Percentiles rank a stretch among this genome's conserved stretches.
phyloP scores from a whole-genome alignment of 805 yeast genomes.

The Candida suzukii region DNA sequence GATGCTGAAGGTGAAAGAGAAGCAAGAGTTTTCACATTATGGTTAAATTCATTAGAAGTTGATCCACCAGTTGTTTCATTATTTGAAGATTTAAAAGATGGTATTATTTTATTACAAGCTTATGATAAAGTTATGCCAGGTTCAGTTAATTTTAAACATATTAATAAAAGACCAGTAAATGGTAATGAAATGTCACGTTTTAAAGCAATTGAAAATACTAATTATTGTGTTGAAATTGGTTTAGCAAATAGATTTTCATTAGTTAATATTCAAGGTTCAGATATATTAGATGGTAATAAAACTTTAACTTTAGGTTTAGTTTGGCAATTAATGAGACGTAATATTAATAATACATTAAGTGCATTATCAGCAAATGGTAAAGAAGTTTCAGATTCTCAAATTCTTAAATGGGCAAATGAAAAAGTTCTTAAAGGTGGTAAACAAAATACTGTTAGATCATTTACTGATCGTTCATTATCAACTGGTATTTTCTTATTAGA shows the following conservation, averaged over 20 bases:
- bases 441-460: slow-evolving; percentile 63
- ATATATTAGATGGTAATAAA: slow-evolving; percentile 89
- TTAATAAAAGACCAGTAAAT: slow-evolving; percentile 75
- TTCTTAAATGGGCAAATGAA: slow-evolving; percentile 88
- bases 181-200: slow-evolving; percentile 80
- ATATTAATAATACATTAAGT: slow-evolving; percentile 78
- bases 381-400: slow-evolving; percentile 77
- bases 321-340: slow-evolving; percentile 98
- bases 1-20: slow-evolving; percentile 99
- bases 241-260: slow-evolving; percentile 86
- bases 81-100: slow-evolving; percentile 94
- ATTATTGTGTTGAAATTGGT: slow-evolving; percentile 96
- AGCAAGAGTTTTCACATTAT: slow-evolving; percentile 94
- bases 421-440: slow-evolving; percentile 85
- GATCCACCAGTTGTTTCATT: slow-evolving; percentile 88
- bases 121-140: slow-evolving; percentile 96
- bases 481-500: slow-evolving; percentile 81
- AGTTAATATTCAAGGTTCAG: slow-evolving; percentile 98
- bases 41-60: slow-evolving; percentile 95
- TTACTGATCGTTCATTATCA: slow-evolving; percentile 73
- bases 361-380: slow-evolving; percentile 65
- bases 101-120: slow-evolving; percentile 82
- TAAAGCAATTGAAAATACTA: slow-evolving; percentile 95
- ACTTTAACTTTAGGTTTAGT: slow-evolving; percentile 86
- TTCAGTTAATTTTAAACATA: slow-evolving; percentile 66